phyloP scores from a whole-genome alignment of 2,329 filamentous ascomycete species.

The Colletotrichum cuscutae region DNA sequence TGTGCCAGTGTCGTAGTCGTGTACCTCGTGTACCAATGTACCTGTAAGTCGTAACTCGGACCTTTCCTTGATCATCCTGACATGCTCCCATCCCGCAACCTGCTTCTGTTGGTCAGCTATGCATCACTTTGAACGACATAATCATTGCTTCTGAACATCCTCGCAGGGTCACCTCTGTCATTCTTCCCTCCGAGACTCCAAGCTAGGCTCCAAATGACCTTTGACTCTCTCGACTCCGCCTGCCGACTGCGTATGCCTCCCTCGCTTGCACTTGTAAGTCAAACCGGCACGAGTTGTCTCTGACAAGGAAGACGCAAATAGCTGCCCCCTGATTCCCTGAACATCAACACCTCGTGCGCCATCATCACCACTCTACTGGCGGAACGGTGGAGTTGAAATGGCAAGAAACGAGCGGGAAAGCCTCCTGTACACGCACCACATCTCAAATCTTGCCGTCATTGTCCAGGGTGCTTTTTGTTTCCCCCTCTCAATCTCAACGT shows the following conservation, averaged over 20 bases:
- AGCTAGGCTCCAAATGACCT: neutral
- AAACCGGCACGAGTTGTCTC: slow-evolving; percentile 18
- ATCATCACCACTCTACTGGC: slow-evolving; percentile 28
- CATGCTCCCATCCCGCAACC: neutral
- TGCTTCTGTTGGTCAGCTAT: slow-evolving; percentile 1
- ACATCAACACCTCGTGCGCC: slow-evolving; percentile 11
- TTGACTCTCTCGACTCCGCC: slow-evolving; percentile 23
- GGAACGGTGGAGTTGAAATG: neutral
- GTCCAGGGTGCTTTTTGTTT: slow-evolving; percentile 5
- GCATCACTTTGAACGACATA: slow-evolving; percentile 3
- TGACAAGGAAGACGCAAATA: slow-evolving; percentile 21
- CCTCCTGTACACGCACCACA: slow-evolving; percentile 11
- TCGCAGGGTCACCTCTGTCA: slow-evolving; percentile 16
- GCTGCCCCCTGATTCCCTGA: slow-evolving; percentile 26
- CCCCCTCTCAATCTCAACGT: slow-evolving; percentile 8
- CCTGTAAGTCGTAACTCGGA: neutral
- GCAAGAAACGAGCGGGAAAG: slow-evolving; percentile 15
- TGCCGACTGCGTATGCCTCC: slow-evolving; percentile 16
- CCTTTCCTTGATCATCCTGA: slow-evolving; percentile 23
- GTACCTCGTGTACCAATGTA: too few species aligned
- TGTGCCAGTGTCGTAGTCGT: too few species aligned
- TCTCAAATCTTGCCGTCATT: slow-evolving; percentile 1
- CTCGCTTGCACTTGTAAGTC: slow-evolving; percentile 28
- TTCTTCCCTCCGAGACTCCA: neutral
- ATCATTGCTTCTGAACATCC: neutral